Evolutionary conservation across 345 rosid genomes (phyloP).

Genomic region (Salix koriyanagi): DNA sequence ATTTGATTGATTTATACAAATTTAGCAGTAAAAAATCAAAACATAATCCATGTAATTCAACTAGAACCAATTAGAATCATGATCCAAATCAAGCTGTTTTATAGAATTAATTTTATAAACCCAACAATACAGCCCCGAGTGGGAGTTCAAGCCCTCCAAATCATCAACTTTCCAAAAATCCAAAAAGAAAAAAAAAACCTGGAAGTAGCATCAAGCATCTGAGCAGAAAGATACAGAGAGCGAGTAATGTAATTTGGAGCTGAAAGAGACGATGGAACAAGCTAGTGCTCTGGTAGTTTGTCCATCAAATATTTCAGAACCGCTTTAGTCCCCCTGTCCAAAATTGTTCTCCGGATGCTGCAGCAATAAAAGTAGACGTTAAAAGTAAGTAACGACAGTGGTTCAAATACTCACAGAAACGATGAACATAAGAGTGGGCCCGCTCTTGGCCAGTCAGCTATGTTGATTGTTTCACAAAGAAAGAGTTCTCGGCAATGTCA

Average conservation of each 20-base stretch:
- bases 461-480: no score
- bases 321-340: conserved; percentile 84
- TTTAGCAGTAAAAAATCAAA: no score
- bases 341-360: conserved; percentile 85
- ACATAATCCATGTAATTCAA: no score
- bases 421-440: neutral
- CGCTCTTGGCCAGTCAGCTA: neutral
- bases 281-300: conserved; percentile 56
- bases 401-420: neutral
- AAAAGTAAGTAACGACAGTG: neutral
- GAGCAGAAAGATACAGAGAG: neutral
- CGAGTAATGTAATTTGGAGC: no score
- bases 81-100: no score
- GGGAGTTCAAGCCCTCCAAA: neutral
- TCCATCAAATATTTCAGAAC: conserved; percentile 75
- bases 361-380: neutral
- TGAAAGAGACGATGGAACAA: neutral
- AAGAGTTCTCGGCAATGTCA: no score
- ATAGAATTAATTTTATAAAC: no score
- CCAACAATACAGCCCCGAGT: no score
- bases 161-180: neutral
- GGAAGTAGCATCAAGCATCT: neutral
- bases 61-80: no score
- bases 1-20: no score
- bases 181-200: no score